Evolutionary conservation across 192 early-diverging fungal species (phyloP).

Genomic region (Backusella westeae): DNA sequence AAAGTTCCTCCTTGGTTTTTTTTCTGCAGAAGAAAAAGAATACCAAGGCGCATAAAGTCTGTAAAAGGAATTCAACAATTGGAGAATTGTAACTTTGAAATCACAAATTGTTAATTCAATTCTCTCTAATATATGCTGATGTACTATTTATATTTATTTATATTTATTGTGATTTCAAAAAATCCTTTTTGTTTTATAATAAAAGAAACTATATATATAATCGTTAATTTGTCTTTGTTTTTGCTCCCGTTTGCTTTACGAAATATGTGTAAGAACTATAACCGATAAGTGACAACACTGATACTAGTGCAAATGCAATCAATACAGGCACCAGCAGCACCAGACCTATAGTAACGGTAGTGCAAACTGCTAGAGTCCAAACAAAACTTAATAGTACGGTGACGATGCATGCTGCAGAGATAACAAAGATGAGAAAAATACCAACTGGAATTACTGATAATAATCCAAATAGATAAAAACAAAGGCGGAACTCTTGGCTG

Average conservation of each 20-base stretch:
- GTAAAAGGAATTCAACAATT: background rate
- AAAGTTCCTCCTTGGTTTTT: background rate
- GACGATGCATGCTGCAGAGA: background rate
- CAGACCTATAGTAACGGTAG: background rate
- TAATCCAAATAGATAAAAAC: background rate
- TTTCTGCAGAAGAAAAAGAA: slow-evolving; percentile 1
- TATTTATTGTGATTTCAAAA: background rate
- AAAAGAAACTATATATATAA: background rate
- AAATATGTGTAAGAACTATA: background rate
- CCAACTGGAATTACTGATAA: background rate
- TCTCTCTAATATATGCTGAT: background rate
- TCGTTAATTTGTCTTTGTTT: background rate
- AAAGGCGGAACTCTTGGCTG: background rate
- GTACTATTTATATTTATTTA: background rate
- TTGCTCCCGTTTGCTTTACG: background rate
- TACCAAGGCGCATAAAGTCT: background rate
- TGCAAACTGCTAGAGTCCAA: background rate
- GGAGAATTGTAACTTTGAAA: background rate
- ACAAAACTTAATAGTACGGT: slow-evolving; percentile 5
- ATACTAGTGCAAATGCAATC: background rate
- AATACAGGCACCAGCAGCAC: background rate
- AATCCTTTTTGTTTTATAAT: background rate
- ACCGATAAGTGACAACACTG: background rate
- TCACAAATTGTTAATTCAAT: background rate
- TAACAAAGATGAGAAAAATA: background rate